A percentile compares a stretch with the other conserved stretches of the same genome.
Evolutionary conservation across 768 basidiomycete genomes (phyloP).

Genomic region (Auriscalpium microsporum): DNA sequence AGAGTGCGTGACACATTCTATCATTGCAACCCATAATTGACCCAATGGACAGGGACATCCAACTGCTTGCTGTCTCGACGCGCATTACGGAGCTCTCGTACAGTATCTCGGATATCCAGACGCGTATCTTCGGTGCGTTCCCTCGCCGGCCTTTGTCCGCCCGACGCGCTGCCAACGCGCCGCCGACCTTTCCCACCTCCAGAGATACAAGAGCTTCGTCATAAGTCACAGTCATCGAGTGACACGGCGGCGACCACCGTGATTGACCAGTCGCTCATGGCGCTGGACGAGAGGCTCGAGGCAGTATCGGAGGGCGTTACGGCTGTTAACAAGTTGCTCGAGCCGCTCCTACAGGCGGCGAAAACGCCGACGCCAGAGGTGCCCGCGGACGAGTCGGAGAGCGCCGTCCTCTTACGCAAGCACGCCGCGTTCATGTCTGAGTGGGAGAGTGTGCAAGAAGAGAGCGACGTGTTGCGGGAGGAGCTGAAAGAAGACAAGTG

Average conservation of each 20-base stretch:
- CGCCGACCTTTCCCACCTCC: not conserved
- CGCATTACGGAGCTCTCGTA: conserved; percentile 85
- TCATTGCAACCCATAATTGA: not conserved
- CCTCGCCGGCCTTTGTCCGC: not conserved
- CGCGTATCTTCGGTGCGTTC: conserved; percentile 75
- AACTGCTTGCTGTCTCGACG: conserved; percentile 68
- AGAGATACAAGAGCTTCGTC: conserved; percentile 92
- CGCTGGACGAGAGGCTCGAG: conserved; percentile 72
- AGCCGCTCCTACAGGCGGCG: conserved; percentile 44
- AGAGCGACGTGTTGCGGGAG: conserved; percentile 74
- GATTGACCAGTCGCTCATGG: conserved; percentile 77
- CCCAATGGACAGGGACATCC: conserved; percentile 49
- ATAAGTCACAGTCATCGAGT: conserved; percentile 64
- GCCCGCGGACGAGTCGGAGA: conserved; percentile 32
- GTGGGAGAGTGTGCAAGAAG: conserved; percentile 75
- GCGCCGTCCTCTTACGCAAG: conserved; percentile 55
- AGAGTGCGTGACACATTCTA: conserved; percentile 43
- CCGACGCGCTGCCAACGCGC: not conserved
- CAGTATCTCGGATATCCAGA: conserved; percentile 82
- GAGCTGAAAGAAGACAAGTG: conserved; percentile 97
- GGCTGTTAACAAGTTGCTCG: conserved; percentile 54
- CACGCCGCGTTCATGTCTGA: conserved; percentile 64
- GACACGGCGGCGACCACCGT: conserved; percentile 54
- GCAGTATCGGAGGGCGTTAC: conserved; percentile 65
- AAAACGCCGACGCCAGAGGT: conserved; percentile 38